phyloP scores from a whole-genome alignment of 169 alveolate species.

The Cyclospora cayetanensis region DNA sequence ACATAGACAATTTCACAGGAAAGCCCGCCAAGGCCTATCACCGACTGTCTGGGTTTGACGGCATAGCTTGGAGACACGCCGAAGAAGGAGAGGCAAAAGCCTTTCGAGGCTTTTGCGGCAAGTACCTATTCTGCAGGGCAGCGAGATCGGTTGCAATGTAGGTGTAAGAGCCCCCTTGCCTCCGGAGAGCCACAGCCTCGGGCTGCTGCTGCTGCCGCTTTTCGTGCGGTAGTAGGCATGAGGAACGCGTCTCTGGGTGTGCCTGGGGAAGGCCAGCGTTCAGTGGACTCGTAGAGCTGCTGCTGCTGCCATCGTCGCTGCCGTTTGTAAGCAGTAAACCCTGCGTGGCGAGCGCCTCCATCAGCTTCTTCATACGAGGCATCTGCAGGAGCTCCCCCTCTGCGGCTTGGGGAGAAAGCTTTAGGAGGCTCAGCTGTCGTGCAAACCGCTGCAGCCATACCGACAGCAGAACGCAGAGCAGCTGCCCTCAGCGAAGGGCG shows the following conservation, averaged over 20 bases:
- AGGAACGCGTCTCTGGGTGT: no score
- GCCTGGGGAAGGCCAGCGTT: neutral
- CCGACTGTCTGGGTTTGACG: no score
- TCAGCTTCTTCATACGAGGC: constrained; percentile 5
- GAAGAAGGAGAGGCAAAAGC: neutral
- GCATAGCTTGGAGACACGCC: no score
- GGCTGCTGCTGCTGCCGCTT: constrained; percentile 7
- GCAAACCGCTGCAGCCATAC: neutral
- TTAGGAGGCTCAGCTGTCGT: neutral
- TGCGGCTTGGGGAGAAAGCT: constrained; percentile 2
- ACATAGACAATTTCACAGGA: no score
- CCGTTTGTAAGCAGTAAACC: neutral
- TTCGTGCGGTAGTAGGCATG: neutral
- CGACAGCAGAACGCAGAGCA: no score
- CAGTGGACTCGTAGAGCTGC: neutral
- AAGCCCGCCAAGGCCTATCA: no score
- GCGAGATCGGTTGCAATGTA: neutral
- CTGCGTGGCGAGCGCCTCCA: neutral
- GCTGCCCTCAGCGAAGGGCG: no score
- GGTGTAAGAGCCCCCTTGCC: constrained; percentile 18
- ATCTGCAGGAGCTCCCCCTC: constrained; percentile 26
- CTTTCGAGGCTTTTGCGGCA: neutral
- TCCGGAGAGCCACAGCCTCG: neutral
- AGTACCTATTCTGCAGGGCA: neutral
- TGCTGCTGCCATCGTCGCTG: neutral